Conservation (phyloP, 164 flowering plant genomes). For the Vitis cinerea region DNA sequence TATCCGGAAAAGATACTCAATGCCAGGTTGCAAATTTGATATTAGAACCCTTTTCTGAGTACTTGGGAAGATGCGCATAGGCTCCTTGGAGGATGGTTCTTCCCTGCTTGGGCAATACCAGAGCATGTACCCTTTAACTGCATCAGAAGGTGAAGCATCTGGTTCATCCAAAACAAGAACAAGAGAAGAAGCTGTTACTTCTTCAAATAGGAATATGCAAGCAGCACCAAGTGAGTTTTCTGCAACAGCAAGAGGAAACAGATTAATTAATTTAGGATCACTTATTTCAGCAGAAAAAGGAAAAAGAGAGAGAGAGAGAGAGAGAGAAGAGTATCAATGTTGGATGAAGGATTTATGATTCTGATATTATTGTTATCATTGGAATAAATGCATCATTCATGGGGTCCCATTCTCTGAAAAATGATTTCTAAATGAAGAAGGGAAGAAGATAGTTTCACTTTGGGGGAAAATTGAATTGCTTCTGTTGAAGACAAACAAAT, state of each 20-base stretch:
- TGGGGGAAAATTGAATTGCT: too few species aligned
- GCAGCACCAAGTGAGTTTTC: constrained; percentile 94
- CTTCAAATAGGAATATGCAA: constrained; percentile 87
- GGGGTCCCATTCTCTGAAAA: too few species aligned
- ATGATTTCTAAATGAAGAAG: too few species aligned
- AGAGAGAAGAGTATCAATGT: too few species aligned
- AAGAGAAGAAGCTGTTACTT: constrained; percentile 73
- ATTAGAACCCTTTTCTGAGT: constrained; percentile 68
- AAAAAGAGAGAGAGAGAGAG: too few species aligned
- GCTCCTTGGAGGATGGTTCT: constrained; percentile 53
- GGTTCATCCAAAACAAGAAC: constrained; percentile 66
- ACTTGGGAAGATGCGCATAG: constrained; percentile 58
- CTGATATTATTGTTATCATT: too few species aligned
- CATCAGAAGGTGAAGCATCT: constrained; percentile 33
- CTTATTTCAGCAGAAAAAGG: too few species aligned
- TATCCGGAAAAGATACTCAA: constrained; percentile 78
- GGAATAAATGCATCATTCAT: too few species aligned
- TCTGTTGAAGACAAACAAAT: too few species aligned
- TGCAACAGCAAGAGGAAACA: constrained; percentile 18
- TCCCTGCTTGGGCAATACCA: constrained; percentile 80
- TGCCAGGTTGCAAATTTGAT: constrained; percentile 84
- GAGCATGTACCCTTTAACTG: constrained; percentile 81
- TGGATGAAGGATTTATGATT: too few species aligned
- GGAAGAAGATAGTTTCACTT: too few species aligned
- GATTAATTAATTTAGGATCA: too few species aligned